Evolutionary conservation across 805 yeast species (phyloP).

Genomic region (Peterozyma xylosa): DNA sequence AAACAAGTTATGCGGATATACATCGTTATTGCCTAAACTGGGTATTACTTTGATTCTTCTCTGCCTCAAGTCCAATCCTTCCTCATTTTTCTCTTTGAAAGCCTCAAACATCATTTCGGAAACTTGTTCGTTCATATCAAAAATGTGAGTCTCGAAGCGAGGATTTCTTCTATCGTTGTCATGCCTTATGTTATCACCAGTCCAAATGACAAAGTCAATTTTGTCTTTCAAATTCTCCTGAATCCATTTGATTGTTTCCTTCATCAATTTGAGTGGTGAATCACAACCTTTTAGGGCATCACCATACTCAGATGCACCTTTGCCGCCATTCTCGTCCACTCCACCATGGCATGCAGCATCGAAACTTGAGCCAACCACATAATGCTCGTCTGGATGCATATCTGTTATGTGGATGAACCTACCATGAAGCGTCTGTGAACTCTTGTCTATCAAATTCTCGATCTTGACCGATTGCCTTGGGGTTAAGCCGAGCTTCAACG

Average conservation of each 20-base stretch:
- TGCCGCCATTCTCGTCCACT: constrained; percentile 19
- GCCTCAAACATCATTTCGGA: constrained; percentile 42
- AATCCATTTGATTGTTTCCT: constrained; percentile 63
- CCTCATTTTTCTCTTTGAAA: constrained; percentile 41
- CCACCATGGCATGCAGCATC: constrained; percentile 49
- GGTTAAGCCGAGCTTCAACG: not conserved
- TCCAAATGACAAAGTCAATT: constrained; percentile 83
- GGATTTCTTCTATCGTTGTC: constrained; percentile 73
- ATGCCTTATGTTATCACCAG: constrained; percentile 84
- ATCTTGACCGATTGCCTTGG: not conserved
- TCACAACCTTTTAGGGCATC: constrained; percentile 77
- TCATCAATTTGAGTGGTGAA: constrained; percentile 54
- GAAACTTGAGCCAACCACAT: constrained; percentile 41
- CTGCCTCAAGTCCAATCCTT: constrained; percentile 9
- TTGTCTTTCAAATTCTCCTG: constrained; percentile 57
- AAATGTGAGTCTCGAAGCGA: constrained; percentile 64
- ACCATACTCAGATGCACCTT: constrained; percentile 58
- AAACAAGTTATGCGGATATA: constrained; percentile 80
- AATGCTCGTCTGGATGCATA: constrained; percentile 75
- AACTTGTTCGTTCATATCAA: constrained; percentile 57
- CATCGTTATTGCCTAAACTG: constrained; percentile 80
- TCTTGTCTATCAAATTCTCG: not conserved
- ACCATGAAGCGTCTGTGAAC: constrained; percentile 44
- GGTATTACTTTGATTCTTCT: constrained; percentile 47
- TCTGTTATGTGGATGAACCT: constrained; percentile 83